phyloP scores from a whole-genome alignment of 2,329 filamentous ascomycete species.

The Fusarium sublunatum region DNA sequence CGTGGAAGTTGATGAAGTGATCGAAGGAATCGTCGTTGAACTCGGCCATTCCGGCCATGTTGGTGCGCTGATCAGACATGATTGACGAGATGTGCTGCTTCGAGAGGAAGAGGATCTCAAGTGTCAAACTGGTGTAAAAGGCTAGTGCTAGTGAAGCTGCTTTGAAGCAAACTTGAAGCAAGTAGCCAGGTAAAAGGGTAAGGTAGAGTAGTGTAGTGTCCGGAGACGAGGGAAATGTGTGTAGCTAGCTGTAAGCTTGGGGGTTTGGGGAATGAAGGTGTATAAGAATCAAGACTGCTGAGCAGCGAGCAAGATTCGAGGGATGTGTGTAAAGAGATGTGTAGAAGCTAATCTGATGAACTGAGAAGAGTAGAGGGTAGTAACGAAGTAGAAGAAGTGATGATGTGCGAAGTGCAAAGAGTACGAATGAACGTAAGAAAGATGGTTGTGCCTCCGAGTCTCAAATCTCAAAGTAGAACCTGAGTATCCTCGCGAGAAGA shows the following conservation, averaged over 20 bases:
- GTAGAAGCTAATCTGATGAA: not conserved
- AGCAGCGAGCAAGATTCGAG: slow-evolving; percentile 2
- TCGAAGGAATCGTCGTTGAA: not conserved
- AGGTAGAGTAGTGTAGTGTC: not conserved
- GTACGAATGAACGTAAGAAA: slow-evolving; percentile 3
- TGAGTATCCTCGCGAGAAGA: slow-evolving; percentile 6
- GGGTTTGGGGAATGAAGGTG: not conserved
- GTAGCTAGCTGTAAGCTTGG: not conserved
- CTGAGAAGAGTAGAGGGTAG: slow-evolving; percentile 2
- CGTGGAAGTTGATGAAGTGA: not conserved
- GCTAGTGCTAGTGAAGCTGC: slow-evolving; percentile 6
- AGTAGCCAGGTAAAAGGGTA: not conserved
- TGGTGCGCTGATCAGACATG: slow-evolving; percentile 14
- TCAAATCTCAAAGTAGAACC: not conserved
- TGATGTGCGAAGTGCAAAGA: not conserved
- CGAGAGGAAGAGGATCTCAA: slow-evolving; percentile 4
- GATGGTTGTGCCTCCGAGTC: not conserved
- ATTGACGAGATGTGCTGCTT: slow-evolving; percentile 1
- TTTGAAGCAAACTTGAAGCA: slow-evolving; percentile 10
- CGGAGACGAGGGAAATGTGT: not conserved
- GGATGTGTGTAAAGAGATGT: not conserved
- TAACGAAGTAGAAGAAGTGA: not conserved
- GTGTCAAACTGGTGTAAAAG: not conserved
- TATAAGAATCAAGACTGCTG: slow-evolving; percentile 10
- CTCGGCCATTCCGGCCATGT: not conserved